phyloP scores from a whole-genome alignment of 495 filamentous ascomycete genomes.

The Penicillium malachiteum region DNA sequence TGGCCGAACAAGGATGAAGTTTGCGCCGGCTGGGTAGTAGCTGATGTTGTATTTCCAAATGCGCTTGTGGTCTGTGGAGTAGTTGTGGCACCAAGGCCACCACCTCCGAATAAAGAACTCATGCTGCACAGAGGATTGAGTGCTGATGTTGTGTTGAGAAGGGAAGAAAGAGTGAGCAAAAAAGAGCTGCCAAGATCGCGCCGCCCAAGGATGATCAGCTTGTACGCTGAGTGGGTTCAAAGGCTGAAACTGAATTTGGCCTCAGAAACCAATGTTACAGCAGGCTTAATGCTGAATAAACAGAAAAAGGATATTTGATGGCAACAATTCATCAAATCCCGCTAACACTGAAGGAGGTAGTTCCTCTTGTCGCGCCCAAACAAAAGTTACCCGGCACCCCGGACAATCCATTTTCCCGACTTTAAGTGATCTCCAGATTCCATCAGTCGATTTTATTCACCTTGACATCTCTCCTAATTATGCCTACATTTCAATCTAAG shows the following conservation, averaged over 20 bases:
- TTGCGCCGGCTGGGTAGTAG: constrained; percentile 25
- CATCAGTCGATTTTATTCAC: background rate
- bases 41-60: constrained; percentile 26
- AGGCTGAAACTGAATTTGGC: background rate
- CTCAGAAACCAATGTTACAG: background rate
- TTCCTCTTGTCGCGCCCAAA: constrained; percentile 6
- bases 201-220: background rate
- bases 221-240: background rate
- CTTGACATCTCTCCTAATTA: constrained; percentile 28
- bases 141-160: background rate
- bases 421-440: background rate
- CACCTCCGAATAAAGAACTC: constrained; percentile 37
- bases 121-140: constrained; percentile 14
- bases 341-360: background rate
- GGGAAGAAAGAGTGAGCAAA: background rate
- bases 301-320: background rate
- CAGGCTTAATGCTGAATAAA: background rate
- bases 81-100: constrained; percentile 31
- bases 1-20: constrained; percentile 5
- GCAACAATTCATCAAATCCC: too few relatives aligned
- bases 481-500: constrained; percentile 73
- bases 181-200: background rate
- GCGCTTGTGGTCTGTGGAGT: constrained; percentile 22
- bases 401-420: constrained; percentile 6
- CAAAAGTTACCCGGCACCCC: constrained; percentile 6